Conservation (phyloP, 2,329 filamentous ascomycete genomes). For the Thelonectria rubi region DNA sequence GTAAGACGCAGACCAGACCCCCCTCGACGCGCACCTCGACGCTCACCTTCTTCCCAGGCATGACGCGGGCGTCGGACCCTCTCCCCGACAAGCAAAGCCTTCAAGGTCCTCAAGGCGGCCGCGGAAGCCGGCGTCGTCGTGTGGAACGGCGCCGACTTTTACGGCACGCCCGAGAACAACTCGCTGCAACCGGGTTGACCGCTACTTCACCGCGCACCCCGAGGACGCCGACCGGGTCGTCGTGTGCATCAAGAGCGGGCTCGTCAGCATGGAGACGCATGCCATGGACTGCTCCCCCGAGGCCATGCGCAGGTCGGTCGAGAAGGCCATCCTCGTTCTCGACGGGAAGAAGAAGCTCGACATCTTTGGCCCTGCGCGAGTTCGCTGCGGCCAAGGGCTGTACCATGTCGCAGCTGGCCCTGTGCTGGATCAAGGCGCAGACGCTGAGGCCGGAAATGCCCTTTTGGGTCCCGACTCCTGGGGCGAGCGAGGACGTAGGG, state of each 20-base stretch:
- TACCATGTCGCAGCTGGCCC: conserved; percentile 68
- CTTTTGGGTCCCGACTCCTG: conserved; percentile 66
- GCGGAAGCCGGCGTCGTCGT: conserved; percentile 27
- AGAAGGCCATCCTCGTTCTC: conserved; percentile 47
- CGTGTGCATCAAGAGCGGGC: conserved; percentile 63
- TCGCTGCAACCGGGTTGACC: conserved; percentile 61
- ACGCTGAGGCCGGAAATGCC: conserved; percentile 4
- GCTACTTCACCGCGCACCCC: conserved; percentile 64
- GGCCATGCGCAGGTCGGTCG: conserved; percentile 60
- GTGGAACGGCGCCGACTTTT: conserved; percentile 41
- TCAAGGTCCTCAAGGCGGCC: conserved; percentile 26
- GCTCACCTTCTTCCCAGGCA: not conserved
- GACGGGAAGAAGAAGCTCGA: conserved; percentile 60
- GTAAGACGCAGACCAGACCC: not conserved
- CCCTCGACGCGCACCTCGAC: not conserved
- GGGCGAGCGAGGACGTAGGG: conserved; percentile 48
- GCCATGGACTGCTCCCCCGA: conserved; percentile 51
- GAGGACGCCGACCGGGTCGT: conserved; percentile 64
- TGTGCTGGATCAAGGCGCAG: conserved; percentile 63
- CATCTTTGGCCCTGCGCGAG: conserved; percentile 57
- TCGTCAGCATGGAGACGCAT: conserved; percentile 46
- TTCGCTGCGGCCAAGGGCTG: conserved; percentile 65
- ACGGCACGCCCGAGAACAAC: conserved; percentile 59
- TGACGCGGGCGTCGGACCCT: not conserved
- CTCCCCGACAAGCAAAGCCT: conserved; percentile 4